Evolutionary conservation across 352 stramenopile species (phyloP).

Genomic region (Globisporangium megalacanthum): DNA sequence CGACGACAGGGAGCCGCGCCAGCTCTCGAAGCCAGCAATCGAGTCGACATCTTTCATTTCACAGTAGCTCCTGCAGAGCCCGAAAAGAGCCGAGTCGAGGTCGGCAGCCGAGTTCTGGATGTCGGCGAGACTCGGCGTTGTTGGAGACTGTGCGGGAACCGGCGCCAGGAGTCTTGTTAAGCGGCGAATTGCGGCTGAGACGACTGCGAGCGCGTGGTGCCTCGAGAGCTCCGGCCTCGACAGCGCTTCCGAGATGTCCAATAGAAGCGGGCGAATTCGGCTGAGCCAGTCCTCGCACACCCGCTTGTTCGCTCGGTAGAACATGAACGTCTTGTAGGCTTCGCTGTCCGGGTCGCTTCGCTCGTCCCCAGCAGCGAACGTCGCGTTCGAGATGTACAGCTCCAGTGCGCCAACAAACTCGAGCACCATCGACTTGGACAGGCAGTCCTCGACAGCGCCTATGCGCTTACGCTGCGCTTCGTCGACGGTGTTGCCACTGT

Average conservation of each 20-base stretch:
- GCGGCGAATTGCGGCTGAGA: conserved; percentile 30
- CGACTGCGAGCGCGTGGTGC: conserved; percentile 40
- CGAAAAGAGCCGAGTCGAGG: conserved; percentile 40
- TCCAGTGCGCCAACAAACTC: conserved; percentile 58
- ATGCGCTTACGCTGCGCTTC: conserved; percentile 1
- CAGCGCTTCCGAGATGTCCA: conserved; percentile 30
- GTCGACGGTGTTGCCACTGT: background rate
- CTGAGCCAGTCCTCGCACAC: conserved; percentile 73
- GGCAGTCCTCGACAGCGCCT: background rate
- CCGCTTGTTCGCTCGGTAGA: conserved; percentile 59
- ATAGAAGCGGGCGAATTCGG: conserved; percentile 47
- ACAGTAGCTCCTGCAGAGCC: conserved; percentile 32
- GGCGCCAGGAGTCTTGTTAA: conserved; percentile 25
- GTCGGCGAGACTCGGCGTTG: conserved; percentile 20
- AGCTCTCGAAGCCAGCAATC: conserved; percentile 40
- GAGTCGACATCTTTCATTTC: conserved; percentile 52
- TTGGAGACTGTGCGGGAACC: conserved; percentile 9
- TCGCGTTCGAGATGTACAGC: conserved; percentile 32
- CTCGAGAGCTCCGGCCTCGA: conserved; percentile 25
- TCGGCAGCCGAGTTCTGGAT: conserved; percentile 29
- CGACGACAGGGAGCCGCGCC: conserved; percentile 29
- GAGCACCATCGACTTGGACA: conserved; percentile 37
- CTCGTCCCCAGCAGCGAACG: conserved; percentile 13
- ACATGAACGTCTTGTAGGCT: conserved; percentile 32
- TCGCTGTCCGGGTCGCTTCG: conserved; percentile 35